These are phyloP conservation scores for Periconia sp. DNA, from an alignment of 2,329 filamentous ascomycete genomes.

Conservation along the genomic window DNA sequence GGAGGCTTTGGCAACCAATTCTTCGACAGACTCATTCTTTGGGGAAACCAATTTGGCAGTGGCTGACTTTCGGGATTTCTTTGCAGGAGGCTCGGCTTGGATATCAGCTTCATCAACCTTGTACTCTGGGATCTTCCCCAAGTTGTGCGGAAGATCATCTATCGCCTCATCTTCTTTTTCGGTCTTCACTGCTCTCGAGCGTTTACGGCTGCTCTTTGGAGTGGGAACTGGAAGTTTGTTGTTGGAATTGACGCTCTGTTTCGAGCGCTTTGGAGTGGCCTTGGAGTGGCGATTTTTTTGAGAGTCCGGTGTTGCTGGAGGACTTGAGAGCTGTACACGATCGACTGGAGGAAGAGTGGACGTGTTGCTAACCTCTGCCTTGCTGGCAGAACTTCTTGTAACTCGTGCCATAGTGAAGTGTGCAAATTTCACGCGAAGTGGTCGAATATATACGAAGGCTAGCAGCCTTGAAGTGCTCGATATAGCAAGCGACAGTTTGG, in stretches of 20 bases:
- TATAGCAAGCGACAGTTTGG: constrained; percentile 14
- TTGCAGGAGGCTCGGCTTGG: constrained; percentile 14
- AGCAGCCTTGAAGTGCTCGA: neutral
- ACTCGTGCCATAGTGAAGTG: constrained; percentile 30
- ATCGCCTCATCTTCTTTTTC: constrained; percentile 38
- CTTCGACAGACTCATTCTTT: constrained; percentile 20
- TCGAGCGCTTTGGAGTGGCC: constrained; percentile 4
- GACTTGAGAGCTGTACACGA: constrained; percentile 47
- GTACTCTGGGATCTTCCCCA: constrained; percentile 43
- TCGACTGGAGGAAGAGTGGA: constrained; percentile 17
- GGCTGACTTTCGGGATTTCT: constrained; percentile 15
- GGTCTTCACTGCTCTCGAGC: constrained; percentile 37
- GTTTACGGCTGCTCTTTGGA: constrained; percentile 39
- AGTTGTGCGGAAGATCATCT: constrained; percentile 59
- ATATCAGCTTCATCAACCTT: constrained; percentile 1
- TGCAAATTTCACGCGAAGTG: neutral
- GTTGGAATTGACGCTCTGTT: constrained; percentile 1
- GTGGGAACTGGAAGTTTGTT: constrained; percentile 7
- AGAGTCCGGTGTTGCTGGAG: constrained; percentile 43
- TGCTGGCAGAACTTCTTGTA: constrained; percentile 32
- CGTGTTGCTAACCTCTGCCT: constrained; percentile 6
- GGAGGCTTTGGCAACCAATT: constrained; percentile 28
- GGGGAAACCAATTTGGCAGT: constrained; percentile 1
- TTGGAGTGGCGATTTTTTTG: constrained; percentile 30
- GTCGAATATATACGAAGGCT: neutral